Evolutionary conservation across 2,329 filamentous ascomycete species (phyloP).

Genomic region (Salinomyces thailandicus): DNA sequence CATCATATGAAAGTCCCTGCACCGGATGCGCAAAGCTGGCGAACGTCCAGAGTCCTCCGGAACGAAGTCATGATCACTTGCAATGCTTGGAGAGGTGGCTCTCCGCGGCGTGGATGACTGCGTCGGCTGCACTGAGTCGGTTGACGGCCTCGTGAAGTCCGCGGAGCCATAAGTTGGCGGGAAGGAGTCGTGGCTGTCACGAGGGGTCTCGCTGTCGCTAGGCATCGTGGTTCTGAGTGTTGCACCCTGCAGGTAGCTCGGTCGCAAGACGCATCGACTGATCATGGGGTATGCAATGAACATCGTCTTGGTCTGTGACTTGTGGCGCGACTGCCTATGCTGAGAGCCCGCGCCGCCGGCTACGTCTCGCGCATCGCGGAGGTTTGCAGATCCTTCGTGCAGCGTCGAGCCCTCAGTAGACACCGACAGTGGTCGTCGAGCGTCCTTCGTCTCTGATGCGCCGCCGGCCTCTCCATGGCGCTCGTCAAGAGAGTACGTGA

Average conservation of each 20-base stretch:
- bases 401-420: constrained; percentile 1
- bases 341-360: not conserved
- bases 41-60: constrained; percentile 38
- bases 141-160: constrained; percentile 16
- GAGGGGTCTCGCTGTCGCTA: constrained; percentile 4
- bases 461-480: too few species aligned
- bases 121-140: constrained; percentile 17
- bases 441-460: too few species aligned
- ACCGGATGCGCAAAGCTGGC: constrained; percentile 76
- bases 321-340: not conserved
- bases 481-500: constrained; percentile 42
- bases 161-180: constrained; percentile 23
- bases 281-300: constrained; percentile 97
- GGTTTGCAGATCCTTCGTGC: not conserved
- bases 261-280: constrained; percentile 64
- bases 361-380: not conserved
- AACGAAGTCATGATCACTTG: constrained; percentile 31
- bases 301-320: constrained; percentile 48
- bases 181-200: constrained; percentile 14
- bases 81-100: constrained; percentile 32
- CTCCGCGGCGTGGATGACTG: constrained; percentile 17
- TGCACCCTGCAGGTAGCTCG: constrained; percentile 28
- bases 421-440: not conserved
- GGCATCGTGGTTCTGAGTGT: constrained; percentile 1
- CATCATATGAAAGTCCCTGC: constrained; percentile 88